Conservation (phyloP, 805 yeast genomes). For the Saturnispora serradocipensis region DNA sequence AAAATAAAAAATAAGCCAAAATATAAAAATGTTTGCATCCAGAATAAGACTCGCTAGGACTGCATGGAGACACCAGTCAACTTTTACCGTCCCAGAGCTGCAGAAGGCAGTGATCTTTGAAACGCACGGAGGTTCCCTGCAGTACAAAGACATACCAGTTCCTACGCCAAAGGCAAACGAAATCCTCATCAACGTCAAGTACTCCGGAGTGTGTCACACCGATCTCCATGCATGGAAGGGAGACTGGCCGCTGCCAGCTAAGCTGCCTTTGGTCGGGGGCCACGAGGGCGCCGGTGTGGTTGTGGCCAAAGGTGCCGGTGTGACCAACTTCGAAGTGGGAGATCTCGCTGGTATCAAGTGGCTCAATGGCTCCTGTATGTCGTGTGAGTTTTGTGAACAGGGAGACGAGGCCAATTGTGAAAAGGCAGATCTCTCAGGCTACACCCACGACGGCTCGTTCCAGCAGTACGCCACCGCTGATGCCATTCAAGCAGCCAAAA, state of each 20-base stretch:
- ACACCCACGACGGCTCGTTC: slow-evolving; percentile 60
- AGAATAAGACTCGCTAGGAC: slow-evolving; percentile 14
- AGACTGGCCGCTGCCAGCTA: slow-evolving; percentile 55
- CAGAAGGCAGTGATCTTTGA: slow-evolving; percentile 69
- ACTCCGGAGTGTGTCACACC: slow-evolving; percentile 70
- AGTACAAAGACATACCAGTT: slow-evolving; percentile 67
- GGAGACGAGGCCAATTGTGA: slow-evolving; percentile 59
- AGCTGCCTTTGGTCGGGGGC: slow-evolving; percentile 59
- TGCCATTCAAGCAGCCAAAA: slow-evolving; percentile 41
- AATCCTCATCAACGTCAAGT: slow-evolving; percentile 55
- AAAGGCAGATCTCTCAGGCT: slow-evolving; percentile 62
- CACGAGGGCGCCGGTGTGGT: slow-evolving; percentile 71
- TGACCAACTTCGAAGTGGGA: slow-evolving; percentile 52
- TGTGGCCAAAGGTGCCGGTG: slow-evolving; percentile 53
- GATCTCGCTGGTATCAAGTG: slow-evolving; percentile 62
- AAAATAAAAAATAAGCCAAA: too few relatives aligned
- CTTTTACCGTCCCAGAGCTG: slow-evolving; percentile 42
- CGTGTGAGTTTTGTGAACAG: slow-evolving; percentile 54
- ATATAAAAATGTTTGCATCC: slow-evolving; percentile 16
- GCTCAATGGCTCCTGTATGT: slow-evolving; percentile 59
- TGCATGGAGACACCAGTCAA: slow-evolving; percentile 20
- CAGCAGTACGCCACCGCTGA: slow-evolving; percentile 48
- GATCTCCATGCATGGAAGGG: slow-evolving; percentile 71
- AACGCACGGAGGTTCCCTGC: slow-evolving; percentile 52
- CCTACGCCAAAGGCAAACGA: slow-evolving; percentile 57